A percentile compares a stretch with the other conserved stretches of the same genome.
Evolutionary conservation across 441 rosid species (phyloP).

Genomic region (Isatis lusitanica): DNA sequence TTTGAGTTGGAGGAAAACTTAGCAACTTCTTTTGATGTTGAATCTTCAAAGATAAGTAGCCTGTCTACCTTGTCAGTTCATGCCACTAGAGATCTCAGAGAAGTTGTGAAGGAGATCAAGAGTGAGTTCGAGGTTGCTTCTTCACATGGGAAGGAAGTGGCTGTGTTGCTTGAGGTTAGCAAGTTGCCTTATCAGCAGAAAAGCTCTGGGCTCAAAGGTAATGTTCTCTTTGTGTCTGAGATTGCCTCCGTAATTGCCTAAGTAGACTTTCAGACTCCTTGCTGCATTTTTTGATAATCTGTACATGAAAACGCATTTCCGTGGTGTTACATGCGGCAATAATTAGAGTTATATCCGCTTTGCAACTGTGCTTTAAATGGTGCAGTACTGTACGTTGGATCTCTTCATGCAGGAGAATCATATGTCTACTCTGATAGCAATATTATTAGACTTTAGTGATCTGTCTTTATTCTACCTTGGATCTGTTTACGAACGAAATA

Average conservation of each 20-base stretch:
- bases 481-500: not conserved
- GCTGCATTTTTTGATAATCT: not conserved
- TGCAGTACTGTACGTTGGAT: not conserved
- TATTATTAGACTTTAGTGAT: not conserved
- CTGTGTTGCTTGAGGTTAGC: slow-evolving; percentile 83
- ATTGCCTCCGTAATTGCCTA: not conserved
- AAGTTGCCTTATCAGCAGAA: slow-evolving; percentile 79
- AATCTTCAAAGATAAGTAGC: slow-evolving; percentile 67
- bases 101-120: slow-evolving; percentile 84
- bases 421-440: not conserved
- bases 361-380: not conserved
- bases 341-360: not conserved
- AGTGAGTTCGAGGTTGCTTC: slow-evolving; percentile 84
- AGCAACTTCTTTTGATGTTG: slow-evolving; percentile 48
- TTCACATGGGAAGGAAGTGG: slow-evolving; percentile 83
- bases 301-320: not conserved
- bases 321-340: not conserved
- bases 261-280: not conserved
- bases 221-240: not conserved
- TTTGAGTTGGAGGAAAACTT: slow-evolving; percentile 74
- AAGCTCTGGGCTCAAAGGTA: slow-evolving; percentile 69
- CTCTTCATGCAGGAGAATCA: not conserved
- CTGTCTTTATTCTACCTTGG: slow-evolving; percentile 6
- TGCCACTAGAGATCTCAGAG: slow-evolving; percentile 77
- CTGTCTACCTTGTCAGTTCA: slow-evolving; percentile 62